Evolutionary conservation across 768 basidiomycete genomes (phyloP).

Genomic region (Lepiota subincarnata): DNA sequence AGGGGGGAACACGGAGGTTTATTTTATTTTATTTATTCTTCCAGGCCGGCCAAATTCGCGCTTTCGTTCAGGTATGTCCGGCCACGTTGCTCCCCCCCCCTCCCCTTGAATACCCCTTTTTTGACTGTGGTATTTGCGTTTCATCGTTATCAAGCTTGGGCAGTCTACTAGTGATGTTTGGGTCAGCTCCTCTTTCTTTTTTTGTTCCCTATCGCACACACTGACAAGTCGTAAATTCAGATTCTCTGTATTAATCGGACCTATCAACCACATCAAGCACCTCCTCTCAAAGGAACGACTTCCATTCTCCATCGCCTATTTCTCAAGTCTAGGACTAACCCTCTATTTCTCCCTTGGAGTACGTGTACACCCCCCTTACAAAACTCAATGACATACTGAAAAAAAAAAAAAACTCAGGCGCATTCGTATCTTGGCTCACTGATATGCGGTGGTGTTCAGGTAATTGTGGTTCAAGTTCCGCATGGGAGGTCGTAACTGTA

Average conservation of each 20-base stretch:
- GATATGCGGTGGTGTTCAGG: slow-evolving; percentile 76
- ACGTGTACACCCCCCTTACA: too few relatives aligned
- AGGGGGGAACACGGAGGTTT: too few relatives aligned
- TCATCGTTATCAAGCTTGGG: slow-evolving; percentile 54
- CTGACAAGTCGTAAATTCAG: slow-evolving; percentile 35
- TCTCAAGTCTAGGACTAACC: slow-evolving; percentile 79
- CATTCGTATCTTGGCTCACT: slow-evolving; percentile 87
- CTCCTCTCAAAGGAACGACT: slow-evolving; percentile 76
- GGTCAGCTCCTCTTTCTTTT: slow-evolving; percentile 41
- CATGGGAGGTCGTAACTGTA: neutral
- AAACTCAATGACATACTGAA: too few relatives aligned
- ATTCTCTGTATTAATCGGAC: slow-evolving; percentile 84
- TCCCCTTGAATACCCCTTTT: neutral
- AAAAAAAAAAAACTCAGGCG: too few relatives aligned
- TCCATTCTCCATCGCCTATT: slow-evolving; percentile 81
- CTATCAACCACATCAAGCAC: slow-evolving; percentile 90
- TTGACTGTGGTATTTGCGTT: neutral
- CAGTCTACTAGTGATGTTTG: slow-evolving; percentile 93
- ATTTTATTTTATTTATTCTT: slow-evolving; percentile 16
- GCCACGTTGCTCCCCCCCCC: neutral
- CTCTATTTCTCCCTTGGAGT: slow-evolving; percentile 92
- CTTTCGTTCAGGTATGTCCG: slow-evolving; percentile 67
- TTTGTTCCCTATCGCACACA: neutral
- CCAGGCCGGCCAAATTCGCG: slow-evolving; percentile 86
- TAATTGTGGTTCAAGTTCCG: slow-evolving; percentile 30